Percentiles rank a stretch among this genome's conserved stretches.
These are phyloP conservation scores for Beauveria rudraprayagi DNA, from an alignment of 2,329 filamentous ascomycete species.

Conservation along the genomic window DNA sequence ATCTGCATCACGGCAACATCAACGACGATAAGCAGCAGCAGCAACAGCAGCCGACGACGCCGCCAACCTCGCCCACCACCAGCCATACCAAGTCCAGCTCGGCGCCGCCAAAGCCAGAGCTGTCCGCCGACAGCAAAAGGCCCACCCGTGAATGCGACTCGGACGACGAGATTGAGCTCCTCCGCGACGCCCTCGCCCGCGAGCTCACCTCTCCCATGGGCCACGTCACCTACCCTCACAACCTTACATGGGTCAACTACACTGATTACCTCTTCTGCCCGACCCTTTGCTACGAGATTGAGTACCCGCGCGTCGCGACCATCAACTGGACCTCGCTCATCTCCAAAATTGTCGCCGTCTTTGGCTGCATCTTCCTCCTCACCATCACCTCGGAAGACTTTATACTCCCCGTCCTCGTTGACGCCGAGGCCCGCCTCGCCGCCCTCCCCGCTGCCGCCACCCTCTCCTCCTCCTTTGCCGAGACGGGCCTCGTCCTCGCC, in stretches of 20 bases:
- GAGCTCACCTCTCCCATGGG: slow-evolving; percentile 90
- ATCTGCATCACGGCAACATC: neutral
- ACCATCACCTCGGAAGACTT: slow-evolving; percentile 91
- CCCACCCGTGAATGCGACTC: slow-evolving; percentile 19
- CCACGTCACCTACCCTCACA: slow-evolving; percentile 80
- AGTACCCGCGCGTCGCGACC: slow-evolving; percentile 75
- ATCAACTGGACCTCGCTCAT: slow-evolving; percentile 75
- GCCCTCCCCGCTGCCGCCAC: slow-evolving; percentile 20
- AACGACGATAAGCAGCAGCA: neutral
- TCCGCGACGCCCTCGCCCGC: slow-evolving; percentile 80
- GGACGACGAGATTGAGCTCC: slow-evolving; percentile 50
- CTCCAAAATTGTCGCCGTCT: slow-evolving; percentile 80
- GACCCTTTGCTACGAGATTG: slow-evolving; percentile 93
- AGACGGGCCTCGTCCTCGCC: slow-evolving; percentile 70
- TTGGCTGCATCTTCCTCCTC: slow-evolving; percentile 92
- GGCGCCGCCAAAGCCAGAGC: slow-evolving; percentile 10
- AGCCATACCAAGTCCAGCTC: slow-evolving; percentile 1
- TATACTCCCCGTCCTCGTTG: slow-evolving; percentile 79
- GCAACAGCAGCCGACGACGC: neutral
- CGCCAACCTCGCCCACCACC: neutral
- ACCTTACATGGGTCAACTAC: slow-evolving; percentile 77
- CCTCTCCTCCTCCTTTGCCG: slow-evolving; percentile 38
- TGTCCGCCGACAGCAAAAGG: slow-evolving; percentile 14
- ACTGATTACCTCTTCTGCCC: slow-evolving; percentile 84
- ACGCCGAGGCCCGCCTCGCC: slow-evolving; percentile 52